Percentiles rank a stretch among this genome's conserved stretches.
Evolutionary conservation across 2,329 filamentous ascomycete genomes (phyloP).

Genomic region (Aspergillus sp.): DNA sequence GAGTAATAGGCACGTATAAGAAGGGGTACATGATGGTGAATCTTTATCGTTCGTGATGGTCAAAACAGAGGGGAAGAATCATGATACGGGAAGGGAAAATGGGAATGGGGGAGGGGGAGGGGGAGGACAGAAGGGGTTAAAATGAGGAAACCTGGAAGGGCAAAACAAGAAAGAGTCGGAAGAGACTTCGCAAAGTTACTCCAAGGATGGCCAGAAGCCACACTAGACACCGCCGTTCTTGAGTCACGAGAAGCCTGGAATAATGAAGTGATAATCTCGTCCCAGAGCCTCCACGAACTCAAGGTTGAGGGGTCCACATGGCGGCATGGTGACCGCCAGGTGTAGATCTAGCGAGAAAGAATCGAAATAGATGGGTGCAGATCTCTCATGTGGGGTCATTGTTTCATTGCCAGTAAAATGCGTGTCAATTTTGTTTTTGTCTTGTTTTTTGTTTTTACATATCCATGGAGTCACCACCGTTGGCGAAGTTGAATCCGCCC

Average conservation of each 20-base stretch:
- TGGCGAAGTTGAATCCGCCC: slow-evolving; percentile 90
- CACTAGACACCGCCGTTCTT: not conserved
- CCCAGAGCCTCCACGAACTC: slow-evolving; percentile 16
- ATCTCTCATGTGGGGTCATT: slow-evolving; percentile 15
- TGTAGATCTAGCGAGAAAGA: slow-evolving; percentile 18
- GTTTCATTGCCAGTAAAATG: slow-evolving; percentile 17
- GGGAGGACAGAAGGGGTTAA: slow-evolving; percentile 9
- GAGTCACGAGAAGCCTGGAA: slow-evolving; percentile 3
- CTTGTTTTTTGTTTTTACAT: slow-evolving; percentile 55
- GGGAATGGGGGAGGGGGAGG: slow-evolving; percentile 12
- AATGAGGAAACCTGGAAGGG: slow-evolving; percentile 2
- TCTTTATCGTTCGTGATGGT: slow-evolving; percentile 47
- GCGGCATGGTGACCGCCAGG: slow-evolving; percentile 7
- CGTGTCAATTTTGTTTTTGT: slow-evolving; percentile 13
- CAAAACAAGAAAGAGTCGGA: slow-evolving; percentile 21
- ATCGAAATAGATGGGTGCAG: slow-evolving; percentile 15
- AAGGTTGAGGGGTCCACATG: slow-evolving; percentile 5
- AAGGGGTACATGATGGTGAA: slow-evolving; percentile 51
- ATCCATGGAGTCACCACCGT: slow-evolving; percentile 71
- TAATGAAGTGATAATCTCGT: slow-evolving; percentile 1
- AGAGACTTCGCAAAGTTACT: slow-evolving; percentile 1
- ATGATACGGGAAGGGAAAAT: slow-evolving; percentile 16
- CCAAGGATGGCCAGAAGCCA: not conserved
- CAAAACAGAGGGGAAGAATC: slow-evolving; percentile 30
- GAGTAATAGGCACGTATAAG: slow-evolving; percentile 21